Base-by-base conservation (phyloP, 2,329 filamentous ascomycete genomes). In the Periconia sp. region DNA sequence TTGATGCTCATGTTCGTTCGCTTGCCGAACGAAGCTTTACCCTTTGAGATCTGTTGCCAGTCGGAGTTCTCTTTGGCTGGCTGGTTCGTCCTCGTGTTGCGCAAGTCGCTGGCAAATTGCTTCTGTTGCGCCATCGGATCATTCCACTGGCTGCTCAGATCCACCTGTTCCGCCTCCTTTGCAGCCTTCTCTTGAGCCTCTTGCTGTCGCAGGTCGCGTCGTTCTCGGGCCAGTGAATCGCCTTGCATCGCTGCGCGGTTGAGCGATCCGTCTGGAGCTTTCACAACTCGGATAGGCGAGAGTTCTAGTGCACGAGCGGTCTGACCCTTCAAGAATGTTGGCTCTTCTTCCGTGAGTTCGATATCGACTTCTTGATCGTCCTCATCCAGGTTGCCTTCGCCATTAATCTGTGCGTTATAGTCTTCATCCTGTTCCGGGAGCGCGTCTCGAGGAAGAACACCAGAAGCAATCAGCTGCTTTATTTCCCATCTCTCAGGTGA, bases 401-500 rank as follows among this genome's bases (percentile, higher is more conserved):
- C 92, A 18, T 86, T 87, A 18, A 96, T 75, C 0, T 90, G 92
- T 12, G 89, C 87, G 50, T 96, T 87, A 67, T 95, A 96, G 43
- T 97, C 92, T 56, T 96, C 90, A 56, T 97, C 89, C 19, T 97
- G 80, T 52, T 96, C 92, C 1, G 94, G 94, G 65, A 96, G 96
- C 57, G 97, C 92, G 0, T 89, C 88, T 0, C 90, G 92, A 58
- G 94, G 95, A 13, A 90, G 87, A 7, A 95, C 92, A 32, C 95
- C 94, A 4, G 94, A 96, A 3, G 92, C 91, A 62, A 99, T 97
- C 38, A 99, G 78, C 65, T 99, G 94, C 50, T 92, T 85, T 50
- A 99, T 96, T 68, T 99, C 94, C 92, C 94, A 99, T 63, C 94
- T 79, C 66, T 99, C 94, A 1, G 94, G 94, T 11, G 92, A 96